Evolutionary conservation across 208 protist genomes (phyloP), one percentile per base, ranked within the genome.

Genomic region (Leishmania guyanensis): DNA sequence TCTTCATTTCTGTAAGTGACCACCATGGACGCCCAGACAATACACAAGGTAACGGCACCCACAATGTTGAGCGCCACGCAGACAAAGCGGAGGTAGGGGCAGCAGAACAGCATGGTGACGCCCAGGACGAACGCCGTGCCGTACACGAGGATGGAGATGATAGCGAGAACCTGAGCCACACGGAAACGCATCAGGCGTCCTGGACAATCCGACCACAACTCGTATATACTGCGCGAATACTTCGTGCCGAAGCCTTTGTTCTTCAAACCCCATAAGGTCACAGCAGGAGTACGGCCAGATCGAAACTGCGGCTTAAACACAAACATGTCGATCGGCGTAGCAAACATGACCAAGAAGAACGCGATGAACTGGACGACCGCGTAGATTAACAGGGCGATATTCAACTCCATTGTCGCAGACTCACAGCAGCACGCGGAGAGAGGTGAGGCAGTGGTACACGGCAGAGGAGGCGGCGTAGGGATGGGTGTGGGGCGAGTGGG

Each of bases 321-420:
- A 81, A 92, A 89, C 87, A 88, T 84, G 73, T 91, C 88, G 33
- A 94, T 83, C 54, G 86, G 81, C 36, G 86, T 91, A 10, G 84
- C 91, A 29, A 91, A 81, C 66, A 90, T 33, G 56, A 92, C 78
- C 56, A 90, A 85, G 16, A 94, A 48, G 39, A 92, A 86, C 12
- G 85, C 84, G 17, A 89, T 71, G 22, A 88, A 54, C 80, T 86
- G 77, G n/a, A 91, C 26, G 50, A 93, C 80, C 16, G 79, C 78
- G 80, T 91, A 95, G 56, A 91, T 89, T 6, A 85, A 79, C 73
- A 93, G 84, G 14, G 87, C 87, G 80, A 88, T 86, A 2, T 66
- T 12, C 56, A 36, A 72, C 4, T 10, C 33, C 62, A 66, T 86
- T 56, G 71, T 69, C 16, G 64, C 9, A 22, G 8, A 5, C 1